Percentiles rank a stretch among this genome's conserved stretches.
Conservation (phyloP, 495 filamentous ascomycete species). For the Cercophora newfieldiana region DNA sequence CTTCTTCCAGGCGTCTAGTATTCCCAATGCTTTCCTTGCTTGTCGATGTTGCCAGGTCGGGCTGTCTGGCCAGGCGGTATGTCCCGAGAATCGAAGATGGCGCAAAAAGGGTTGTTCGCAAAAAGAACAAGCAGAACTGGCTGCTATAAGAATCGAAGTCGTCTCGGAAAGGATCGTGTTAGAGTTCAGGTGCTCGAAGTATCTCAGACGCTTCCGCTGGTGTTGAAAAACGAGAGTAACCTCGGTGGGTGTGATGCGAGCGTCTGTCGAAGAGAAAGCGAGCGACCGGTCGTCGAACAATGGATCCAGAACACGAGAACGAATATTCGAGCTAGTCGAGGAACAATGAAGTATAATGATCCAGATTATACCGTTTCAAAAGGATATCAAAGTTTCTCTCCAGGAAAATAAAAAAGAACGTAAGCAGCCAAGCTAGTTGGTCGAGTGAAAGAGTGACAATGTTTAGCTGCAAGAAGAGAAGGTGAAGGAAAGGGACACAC, state of each 20-base stretch:
- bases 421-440: conserved; percentile 62
- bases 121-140: conserved; percentile 38
- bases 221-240: neutral
- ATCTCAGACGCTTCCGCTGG: conserved; percentile 4
- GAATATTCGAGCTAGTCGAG: conserved; percentile 26
- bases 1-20: conserved; percentile 19
- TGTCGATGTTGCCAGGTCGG: conserved; percentile 14
- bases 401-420: conserved; percentile 47
- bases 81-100: conserved; percentile 32
- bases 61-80: conserved; percentile 34
- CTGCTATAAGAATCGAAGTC: conserved; percentile 40
- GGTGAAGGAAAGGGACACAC: conserved; percentile 42
- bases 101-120: conserved; percentile 21
- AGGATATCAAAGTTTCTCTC: conserved; percentile 36
- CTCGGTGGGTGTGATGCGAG: neutral
- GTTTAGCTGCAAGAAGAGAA: conserved; percentile 55
- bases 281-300: conserved; percentile 27
- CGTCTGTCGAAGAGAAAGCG: conserved; percentile 19
- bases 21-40: conserved; percentile 1
- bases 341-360: conserved; percentile 35
- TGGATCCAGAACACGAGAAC: conserved; percentile 22
- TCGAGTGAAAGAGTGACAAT: conserved; percentile 53
- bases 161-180: conserved; percentile 24
- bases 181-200: conserved; percentile 13
- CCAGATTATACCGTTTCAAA: conserved; percentile 49